Conservation (phyloP, 202 grass and related monocot species). For the Miscanthus sacchariflorus region DNA sequence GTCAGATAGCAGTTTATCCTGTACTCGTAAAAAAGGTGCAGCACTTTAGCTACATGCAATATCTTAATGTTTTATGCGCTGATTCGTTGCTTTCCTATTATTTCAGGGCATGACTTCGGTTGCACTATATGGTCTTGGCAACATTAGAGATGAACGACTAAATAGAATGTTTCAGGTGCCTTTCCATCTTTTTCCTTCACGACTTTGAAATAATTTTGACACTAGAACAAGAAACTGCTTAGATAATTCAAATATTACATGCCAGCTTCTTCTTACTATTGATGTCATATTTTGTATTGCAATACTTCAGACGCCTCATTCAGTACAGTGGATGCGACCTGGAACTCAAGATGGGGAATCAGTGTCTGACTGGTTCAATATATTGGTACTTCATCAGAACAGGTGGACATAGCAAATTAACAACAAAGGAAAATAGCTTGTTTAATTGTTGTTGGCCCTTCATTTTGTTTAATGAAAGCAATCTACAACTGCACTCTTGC, state of each 20-base stretch:
- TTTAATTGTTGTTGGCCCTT: slow-evolving; percentile 33
- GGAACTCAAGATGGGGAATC: slow-evolving; percentile 78
- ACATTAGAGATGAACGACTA: slow-evolving; percentile 96
- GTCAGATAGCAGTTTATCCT: slow-evolving; percentile 83
- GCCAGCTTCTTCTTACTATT: slow-evolving; percentile 8
- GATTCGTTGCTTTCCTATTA: slow-evolving; percentile 42
- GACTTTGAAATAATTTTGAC: slow-evolving; percentile 8
- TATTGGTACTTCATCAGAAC: slow-evolving; percentile 98
- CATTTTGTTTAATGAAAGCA: slow-evolving; percentile 27
- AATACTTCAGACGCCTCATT: slow-evolving; percentile 84
- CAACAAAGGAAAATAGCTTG: not conserved
- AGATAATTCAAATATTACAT: not conserved
- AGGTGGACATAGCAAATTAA: slow-evolving; percentile 55
- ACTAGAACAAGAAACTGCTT: slow-evolving; percentile 12
- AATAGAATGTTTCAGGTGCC: slow-evolving; percentile 99
- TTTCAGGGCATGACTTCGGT: slow-evolving; percentile 85
- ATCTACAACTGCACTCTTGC: slow-evolving; percentile 42
- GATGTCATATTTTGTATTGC: slow-evolving; percentile 26
- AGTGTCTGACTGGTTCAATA: slow-evolving; percentile 92
- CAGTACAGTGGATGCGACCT: slow-evolving; percentile 95
- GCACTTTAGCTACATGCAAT: slow-evolving; percentile 15
- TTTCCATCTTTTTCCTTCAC: slow-evolving; percentile 27
- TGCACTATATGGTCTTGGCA: slow-evolving; percentile 92
- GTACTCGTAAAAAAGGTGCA: slow-evolving; percentile 89
- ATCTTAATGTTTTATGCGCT: slow-evolving; percentile 1